Evolutionary conservation across 805 yeast species (phyloP).

Genomic region (Clavispora phyllophila): DNA sequence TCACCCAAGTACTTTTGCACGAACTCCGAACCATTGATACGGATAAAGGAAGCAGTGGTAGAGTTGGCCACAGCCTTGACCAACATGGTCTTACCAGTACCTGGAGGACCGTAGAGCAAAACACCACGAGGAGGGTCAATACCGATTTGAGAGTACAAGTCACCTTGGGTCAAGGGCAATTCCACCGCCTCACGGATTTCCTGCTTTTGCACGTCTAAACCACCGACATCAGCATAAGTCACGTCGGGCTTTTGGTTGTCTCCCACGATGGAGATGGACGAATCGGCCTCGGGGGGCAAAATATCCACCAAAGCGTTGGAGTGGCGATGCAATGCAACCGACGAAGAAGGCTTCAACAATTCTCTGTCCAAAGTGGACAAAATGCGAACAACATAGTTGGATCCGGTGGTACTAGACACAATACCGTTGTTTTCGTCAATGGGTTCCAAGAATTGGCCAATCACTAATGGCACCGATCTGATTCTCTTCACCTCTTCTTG

Average conservation of each 20-base stretch:
- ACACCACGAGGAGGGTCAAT: slow-evolving; percentile 99
- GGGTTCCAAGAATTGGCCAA: slow-evolving; percentile 97
- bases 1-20: slow-evolving; percentile 98
- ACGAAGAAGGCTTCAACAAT: slow-evolving; percentile 86
- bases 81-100: slow-evolving; percentile 98
- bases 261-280: slow-evolving; percentile 90
- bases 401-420: slow-evolving; percentile 95
- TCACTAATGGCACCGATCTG: slow-evolving; percentile 95
- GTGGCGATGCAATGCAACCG: slow-evolving; percentile 97
- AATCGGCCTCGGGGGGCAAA: slow-evolving; percentile 97
- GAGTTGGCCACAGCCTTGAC: slow-evolving; percentile 98
- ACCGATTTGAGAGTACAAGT: slow-evolving; percentile 94
- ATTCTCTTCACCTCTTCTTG: slow-evolving; percentile 98
- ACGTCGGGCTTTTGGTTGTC: slow-evolving; percentile 91
- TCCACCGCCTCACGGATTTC: slow-evolving; percentile 99
- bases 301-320: slow-evolving; percentile 97
- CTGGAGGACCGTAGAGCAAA: slow-evolving; percentile 97
- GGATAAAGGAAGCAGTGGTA: slow-evolving; percentile 90
- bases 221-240: slow-evolving; percentile 97
- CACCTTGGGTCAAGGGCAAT: slow-evolving; percentile 92
- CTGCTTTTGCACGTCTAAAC: slow-evolving; percentile 97
- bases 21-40: slow-evolving; percentile 97
- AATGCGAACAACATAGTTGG: slow-evolving; percentile 93
- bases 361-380: slow-evolving; percentile 93
- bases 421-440: slow-evolving; percentile 95